Conservation (phyloP, 257 asterid genomes). For the Salvia miltiorrhiza region DNA sequence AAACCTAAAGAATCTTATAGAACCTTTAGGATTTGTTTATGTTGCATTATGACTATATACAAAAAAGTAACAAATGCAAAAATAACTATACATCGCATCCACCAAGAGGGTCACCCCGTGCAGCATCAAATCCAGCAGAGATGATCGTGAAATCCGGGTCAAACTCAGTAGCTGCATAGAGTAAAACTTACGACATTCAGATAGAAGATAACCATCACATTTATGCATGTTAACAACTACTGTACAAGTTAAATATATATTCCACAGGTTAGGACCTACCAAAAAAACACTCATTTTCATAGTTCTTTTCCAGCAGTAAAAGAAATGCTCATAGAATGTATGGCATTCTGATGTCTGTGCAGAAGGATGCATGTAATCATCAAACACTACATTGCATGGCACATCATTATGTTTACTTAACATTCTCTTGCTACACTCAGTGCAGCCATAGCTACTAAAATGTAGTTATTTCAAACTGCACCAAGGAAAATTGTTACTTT, state of each 20-base stretch:
- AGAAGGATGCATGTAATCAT: slow-evolving; percentile 9
- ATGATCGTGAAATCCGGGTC: slow-evolving; percentile 90
- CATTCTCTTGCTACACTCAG: not conserved
- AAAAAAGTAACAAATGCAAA: not conserved
- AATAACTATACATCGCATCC: slow-evolving; percentile 77
- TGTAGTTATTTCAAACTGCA: slow-evolving; percentile 8
- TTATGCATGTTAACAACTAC: slow-evolving; percentile 2
- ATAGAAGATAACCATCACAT: slow-evolving; percentile 21
- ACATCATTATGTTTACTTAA: not conserved
- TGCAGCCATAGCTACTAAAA: slow-evolving; percentile 5
- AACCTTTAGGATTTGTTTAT: not conserved
- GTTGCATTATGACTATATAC: not conserved
- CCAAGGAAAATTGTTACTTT: not conserved
- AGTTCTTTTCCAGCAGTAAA: not conserved
- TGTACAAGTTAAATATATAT: not conserved
- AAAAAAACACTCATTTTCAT: not conserved
- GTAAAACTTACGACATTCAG: slow-evolving; percentile 25
- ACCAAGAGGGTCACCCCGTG: slow-evolving; percentile 98
- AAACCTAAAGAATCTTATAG: slow-evolving; percentile 14
- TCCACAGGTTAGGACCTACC: not conserved
- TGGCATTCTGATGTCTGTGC: not conserved
- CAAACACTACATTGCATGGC: not conserved
- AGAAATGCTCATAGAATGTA: slow-evolving; percentile 1
- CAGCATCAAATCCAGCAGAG: slow-evolving; percentile 99
- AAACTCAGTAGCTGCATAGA: slow-evolving; percentile 75